Evolutionary conservation across 352 stramenopile species (phyloP).

Genomic region (Globisporangium recalcitrans): DNA sequence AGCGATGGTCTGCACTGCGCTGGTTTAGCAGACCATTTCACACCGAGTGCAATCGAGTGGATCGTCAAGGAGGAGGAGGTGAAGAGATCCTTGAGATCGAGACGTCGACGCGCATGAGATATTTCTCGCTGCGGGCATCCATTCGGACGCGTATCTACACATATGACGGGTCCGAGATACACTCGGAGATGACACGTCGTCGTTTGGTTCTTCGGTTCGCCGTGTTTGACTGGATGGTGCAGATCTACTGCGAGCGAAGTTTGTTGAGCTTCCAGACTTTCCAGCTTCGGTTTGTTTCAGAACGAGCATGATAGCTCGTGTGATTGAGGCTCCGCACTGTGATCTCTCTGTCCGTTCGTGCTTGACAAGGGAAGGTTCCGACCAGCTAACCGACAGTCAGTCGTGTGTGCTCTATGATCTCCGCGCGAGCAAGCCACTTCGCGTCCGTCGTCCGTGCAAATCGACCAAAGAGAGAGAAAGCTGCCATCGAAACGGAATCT

Average conservation of each 20-base stretch:
- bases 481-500: not conserved
- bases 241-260: not conserved
- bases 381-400: not conserved
- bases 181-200: not conserved
- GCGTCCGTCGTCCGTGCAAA: not conserved
- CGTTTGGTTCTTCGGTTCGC: not conserved
- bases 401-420: not conserved
- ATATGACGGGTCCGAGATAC: not conserved
- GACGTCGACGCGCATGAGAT: not conserved
- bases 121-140: slow-evolving; percentile 1
- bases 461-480: not conserved
- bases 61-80: not conserved
- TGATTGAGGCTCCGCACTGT: not conserved
- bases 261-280: slow-evolving; percentile 1
- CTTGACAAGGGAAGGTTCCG: not conserved
- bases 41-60: not conserved
- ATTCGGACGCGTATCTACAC: slow-evolving; percentile 3
- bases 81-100: not conserved
- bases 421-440: not conserved
- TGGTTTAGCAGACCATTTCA: slow-evolving; percentile 1
- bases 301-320: not conserved
- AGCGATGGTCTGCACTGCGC: not conserved
- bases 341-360: not conserved
- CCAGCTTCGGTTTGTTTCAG: not conserved
- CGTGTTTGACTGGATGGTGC: not conserved